phyloP scores from a whole-genome alignment of 2,329 filamentous ascomycete genomes.

The Aspergillus quadrilineatus region DNA sequence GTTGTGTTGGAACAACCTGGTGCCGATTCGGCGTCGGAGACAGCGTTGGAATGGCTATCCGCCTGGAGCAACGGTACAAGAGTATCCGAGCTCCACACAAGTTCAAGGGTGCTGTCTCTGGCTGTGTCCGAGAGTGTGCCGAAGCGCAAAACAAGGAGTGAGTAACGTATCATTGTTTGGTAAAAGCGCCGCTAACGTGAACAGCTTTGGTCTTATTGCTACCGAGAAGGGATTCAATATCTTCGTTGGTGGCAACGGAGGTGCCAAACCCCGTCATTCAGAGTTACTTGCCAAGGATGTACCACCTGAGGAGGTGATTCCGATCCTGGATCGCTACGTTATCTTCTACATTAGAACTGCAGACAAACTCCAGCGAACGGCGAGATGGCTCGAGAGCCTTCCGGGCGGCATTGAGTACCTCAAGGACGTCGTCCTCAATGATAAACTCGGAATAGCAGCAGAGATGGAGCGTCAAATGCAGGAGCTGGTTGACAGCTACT shows the following conservation, averaged over 20 bases:
- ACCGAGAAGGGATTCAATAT: constrained; percentile 94
- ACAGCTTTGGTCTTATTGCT: constrained; percentile 81
- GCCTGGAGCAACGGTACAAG: constrained; percentile 88
- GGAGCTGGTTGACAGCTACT: constrained; percentile 77
- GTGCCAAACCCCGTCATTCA: constrained; percentile 77
- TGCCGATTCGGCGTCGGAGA: constrained; percentile 86
- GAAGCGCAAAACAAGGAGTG: constrained; percentile 91
- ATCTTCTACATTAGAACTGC: constrained; percentile 94
- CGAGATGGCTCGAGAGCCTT: constrained; percentile 80
- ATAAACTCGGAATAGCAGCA: constrained; percentile 80
- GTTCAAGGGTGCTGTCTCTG: constrained; percentile 85
- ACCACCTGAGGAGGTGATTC: constrained; percentile 74
- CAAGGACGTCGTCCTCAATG: constrained; percentile 76
- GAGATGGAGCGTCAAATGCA: constrained; percentile 87
- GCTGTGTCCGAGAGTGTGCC: constrained; percentile 88
- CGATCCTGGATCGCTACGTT: constrained; percentile 83
- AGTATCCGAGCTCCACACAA: constrained; percentile 86
- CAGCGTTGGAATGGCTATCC: constrained; percentile 85
- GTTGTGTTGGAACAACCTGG: constrained; percentile 88
- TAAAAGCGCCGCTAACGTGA: constrained; percentile 11
- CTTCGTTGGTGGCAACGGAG: constrained; percentile 86
- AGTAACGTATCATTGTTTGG: constrained; percentile 26
- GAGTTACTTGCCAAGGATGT: constrained; percentile 86
- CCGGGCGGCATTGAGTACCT: constrained; percentile 83
- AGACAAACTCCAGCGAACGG: constrained; percentile 84